These are phyloP conservation scores for Penium margaritaceum DNA, from an alignment of 139 green algal species.

Conservation along the genomic window DNA sequence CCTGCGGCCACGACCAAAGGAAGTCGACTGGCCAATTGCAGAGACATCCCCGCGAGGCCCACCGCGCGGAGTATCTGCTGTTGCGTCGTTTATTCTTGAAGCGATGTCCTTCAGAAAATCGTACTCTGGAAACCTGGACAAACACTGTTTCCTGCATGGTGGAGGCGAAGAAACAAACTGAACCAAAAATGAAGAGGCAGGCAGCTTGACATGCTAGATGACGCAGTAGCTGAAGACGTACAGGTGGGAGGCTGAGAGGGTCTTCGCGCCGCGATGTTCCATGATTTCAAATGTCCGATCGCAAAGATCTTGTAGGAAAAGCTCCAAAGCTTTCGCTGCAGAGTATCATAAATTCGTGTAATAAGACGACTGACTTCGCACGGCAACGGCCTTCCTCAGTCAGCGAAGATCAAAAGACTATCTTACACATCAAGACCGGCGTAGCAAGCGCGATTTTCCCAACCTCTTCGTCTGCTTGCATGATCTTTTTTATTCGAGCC, in stretches of 20 bases:
- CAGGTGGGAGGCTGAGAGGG: constrained; percentile 69
- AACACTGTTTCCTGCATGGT: constrained; percentile 18
- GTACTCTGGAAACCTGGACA: neutral
- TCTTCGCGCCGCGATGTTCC: constrained; percentile 57
- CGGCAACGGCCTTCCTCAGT: too few relatives aligned
- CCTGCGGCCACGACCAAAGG: too few relatives aligned
- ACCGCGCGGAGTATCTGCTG: too few relatives aligned
- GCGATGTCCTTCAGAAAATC: constrained; percentile 11
- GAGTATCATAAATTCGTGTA: too few relatives aligned
- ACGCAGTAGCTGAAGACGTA: too few relatives aligned
- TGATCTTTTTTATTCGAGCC: constrained; percentile 80
- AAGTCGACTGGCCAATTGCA: too few relatives aligned
- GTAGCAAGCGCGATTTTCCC: constrained; percentile 83
- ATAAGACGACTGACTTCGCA: too few relatives aligned
- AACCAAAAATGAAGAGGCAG: neutral
- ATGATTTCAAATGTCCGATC: constrained; percentile 57
- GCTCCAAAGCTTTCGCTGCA: constrained; percentile 73
- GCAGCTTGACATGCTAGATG: neutral
- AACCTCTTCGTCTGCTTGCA: constrained; percentile 90
- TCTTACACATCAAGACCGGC: constrained; percentile 74
- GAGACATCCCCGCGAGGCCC: too few relatives aligned
- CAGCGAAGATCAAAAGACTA: too few relatives aligned
- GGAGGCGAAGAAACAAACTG: neutral
- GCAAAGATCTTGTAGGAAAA: constrained; percentile 72
- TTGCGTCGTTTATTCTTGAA: constrained; percentile 1